Evolutionary conservation across 108 stramenopile genomes (phyloP), one percentile per base, ranked within the genome.

Genomic region (Fragilariopsis cylindrus): DNA sequence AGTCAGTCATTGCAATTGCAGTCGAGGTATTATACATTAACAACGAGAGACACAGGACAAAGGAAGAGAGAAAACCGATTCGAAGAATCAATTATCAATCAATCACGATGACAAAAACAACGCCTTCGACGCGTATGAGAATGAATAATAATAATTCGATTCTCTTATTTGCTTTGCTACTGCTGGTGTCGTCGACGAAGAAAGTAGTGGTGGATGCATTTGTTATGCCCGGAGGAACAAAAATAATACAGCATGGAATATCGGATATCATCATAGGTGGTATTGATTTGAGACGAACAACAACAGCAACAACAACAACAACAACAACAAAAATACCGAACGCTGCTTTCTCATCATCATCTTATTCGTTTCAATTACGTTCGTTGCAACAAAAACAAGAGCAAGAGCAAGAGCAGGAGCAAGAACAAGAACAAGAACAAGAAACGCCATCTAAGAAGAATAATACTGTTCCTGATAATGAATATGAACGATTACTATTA

Each of bases 401-500:
- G 39, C n/a, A 67, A 7, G 45, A 67, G 48, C 12, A 68, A 68
- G 48, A 68, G 7, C 67, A 68, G 13, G 9, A 68, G 0, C 45
- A 68, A 46, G 11, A 66, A 49, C 46, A 46, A n/a, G n/a, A 44
- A 12, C 46, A 48, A 66, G 46, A 44, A 5, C 12, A 47, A 48
- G 6, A n/a, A 12, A 18, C 16, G 12, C 30, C 30, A 30, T 30
- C 30, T 30, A 30, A 30, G 30, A 30, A 30, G 0, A 12, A 21
- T 42, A 2, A 21, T 1, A 12, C 3, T 12, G 13, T 12, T 7
- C 8, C 12, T 4, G 50, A 30, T 47, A 57, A 48, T 18, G 71
- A 83, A 70, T 86, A 77, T 16, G 75, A 80, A 57, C 45, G 69
- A 50, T 57, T 89, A 16, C 72, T 76, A 58, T 75, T 76, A 44